Base-by-base conservation (phyloP, 495 filamentous ascomycete genomes). In the Tricharina praecox region DNA sequence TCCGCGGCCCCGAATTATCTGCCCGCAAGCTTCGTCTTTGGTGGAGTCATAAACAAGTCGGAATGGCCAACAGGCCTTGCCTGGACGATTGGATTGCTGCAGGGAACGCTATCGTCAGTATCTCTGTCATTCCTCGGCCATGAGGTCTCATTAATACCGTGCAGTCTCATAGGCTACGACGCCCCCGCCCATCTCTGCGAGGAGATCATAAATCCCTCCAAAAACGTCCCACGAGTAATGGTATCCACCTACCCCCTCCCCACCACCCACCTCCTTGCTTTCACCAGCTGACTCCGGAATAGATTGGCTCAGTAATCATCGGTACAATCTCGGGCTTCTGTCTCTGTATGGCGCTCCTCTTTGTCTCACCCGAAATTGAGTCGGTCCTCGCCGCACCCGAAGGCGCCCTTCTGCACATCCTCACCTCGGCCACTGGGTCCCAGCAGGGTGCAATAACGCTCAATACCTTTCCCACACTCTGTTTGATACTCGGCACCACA, bases 191-290 rank as follows among this genome's bases (percentile, higher is more conserved):
- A 72, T 48, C 70, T 73, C 65, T 68, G 68, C 44, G 72, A 75
- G 60, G 81, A 85, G 65, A 82, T 85, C 41, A 81, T 80, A 4
- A 73, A 81, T 28, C 70, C 81, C 8, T 64, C 76, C 2, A 61
- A 74, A 0, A 70, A 75, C 50, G 80, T 75, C 2, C 81, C 81
- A 15, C 75, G 73, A 49, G 79, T 82, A 45, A 83, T 85, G 79
- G 70, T 85, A n/a, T n/a, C n/a, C n/a, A n/a, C n/a, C n/a, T n/a
- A n/a, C n/a, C n/a, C n/a, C n/a, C n/a, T n/a, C n/a, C n/a, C n/a
- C n/a, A n/a, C n/a, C n/a, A n/a, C n/a, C n/a, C n/a, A n/a, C n/a
- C n/a, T n/a, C n/a, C n/a, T n/a, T n/a, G n/a, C n/a, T n/a, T n/a
- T n/a, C n/a, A n/a, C n/a, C n/a, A n/a, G n/a, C n/a, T n/a, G n/a